A percentile compares a stretch with the other conserved stretches of the same genome.
Conservation (phyloP, 129 eudicot species). For the Mikania micrantha region DNA sequence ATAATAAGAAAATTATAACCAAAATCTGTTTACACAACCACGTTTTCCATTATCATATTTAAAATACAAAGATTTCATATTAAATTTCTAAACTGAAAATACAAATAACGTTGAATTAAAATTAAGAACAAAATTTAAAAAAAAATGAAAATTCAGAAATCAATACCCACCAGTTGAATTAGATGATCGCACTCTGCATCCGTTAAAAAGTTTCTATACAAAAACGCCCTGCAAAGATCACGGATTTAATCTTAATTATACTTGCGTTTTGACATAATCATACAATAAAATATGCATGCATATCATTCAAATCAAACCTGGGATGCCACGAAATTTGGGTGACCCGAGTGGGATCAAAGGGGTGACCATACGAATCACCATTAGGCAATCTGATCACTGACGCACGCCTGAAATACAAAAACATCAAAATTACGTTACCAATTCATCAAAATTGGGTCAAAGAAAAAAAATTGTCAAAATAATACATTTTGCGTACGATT, state of each 20-base stretch:
- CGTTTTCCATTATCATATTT: too few species aligned
- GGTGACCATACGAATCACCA: constrained; percentile 41
- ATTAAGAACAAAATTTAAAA: background rate
- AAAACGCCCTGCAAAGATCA: constrained; percentile 56
- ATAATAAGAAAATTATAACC: background rate
- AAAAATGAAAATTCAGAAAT: background rate
- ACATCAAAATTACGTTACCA: background rate
- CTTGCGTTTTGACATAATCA: background rate
- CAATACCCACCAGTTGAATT: constrained; percentile 40
- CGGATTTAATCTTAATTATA: background rate
- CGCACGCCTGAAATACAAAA: constrained; percentile 20
- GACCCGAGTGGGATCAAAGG: constrained; percentile 67
- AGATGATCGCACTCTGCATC: constrained; percentile 90
- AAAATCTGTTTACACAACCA: too few species aligned
- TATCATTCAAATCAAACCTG: constrained; percentile 35
- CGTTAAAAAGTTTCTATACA: constrained; percentile 68
- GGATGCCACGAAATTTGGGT: constrained; percentile 82
- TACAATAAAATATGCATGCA: background rate
- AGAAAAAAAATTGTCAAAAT: background rate
- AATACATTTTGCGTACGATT: constrained; percentile 17
- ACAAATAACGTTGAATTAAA: background rate
- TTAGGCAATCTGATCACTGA: constrained; percentile 58
- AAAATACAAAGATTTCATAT: too few species aligned
- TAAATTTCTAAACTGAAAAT: too few species aligned
- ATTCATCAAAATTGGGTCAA: constrained; percentile 3